phyloP scores from a whole-genome alignment of 2,329 filamentous ascomycete genomes.

The Geosmithia putterillii region DNA sequence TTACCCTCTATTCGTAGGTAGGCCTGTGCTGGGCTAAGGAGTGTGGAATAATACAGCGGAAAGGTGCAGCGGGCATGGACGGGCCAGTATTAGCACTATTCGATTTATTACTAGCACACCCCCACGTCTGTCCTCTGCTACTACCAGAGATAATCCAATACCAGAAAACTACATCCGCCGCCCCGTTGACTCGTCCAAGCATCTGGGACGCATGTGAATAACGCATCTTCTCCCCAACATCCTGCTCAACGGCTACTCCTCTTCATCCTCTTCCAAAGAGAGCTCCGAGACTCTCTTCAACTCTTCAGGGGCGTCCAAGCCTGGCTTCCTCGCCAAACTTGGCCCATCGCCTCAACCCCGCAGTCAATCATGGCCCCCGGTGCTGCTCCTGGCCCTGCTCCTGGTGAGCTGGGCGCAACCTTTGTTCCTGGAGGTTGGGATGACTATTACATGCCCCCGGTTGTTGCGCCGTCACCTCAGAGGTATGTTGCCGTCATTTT shows the following conservation, averaged over 20 bases:
- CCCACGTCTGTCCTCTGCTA: not conserved
- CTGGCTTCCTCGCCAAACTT: not conserved
- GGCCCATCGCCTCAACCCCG: not conserved
- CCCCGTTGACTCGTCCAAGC: not conserved
- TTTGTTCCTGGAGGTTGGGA: constrained; percentile 46
- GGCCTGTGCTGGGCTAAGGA: no score
- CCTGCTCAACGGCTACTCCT: not conserved
- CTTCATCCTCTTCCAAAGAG: not conserved
- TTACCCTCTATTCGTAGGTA: no score
- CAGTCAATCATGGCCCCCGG: not conserved
- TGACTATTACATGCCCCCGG: constrained; percentile 50
- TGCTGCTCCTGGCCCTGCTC: not conserved
- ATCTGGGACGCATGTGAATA: not conserved
- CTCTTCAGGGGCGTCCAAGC: not conserved
- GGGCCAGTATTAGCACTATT: no score
- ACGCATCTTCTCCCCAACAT: no score
- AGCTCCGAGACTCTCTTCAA: not conserved
- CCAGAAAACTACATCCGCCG: not conserved
- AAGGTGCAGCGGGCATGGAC: no score
- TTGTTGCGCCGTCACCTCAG: constrained; percentile 44
- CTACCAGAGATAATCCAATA: not conserved
- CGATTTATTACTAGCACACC: no score
- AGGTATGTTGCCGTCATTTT: constrained; percentile 27
- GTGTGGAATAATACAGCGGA: no score
- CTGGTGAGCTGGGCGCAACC: constrained; percentile 26